phyloP scores from a whole-genome alignment of 2,329 filamentous ascomycete species.

The Dothiorella sarmentorum region DNA sequence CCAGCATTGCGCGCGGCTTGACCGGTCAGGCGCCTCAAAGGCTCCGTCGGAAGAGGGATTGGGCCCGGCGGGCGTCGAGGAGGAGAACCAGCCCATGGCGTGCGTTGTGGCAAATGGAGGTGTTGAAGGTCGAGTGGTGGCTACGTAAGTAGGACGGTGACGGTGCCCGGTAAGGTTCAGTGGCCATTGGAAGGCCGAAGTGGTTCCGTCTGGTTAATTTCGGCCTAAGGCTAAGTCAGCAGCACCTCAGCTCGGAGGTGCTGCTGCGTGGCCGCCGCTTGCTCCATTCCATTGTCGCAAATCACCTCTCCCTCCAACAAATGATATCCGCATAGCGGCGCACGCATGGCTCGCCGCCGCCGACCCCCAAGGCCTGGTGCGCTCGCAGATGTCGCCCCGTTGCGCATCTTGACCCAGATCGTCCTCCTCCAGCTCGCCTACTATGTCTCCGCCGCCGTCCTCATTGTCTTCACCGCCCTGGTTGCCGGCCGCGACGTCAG shows the following conservation, averaged over 20 bases:
- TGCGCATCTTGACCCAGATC: conserved; percentile 66
- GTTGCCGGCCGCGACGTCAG: conserved; percentile 61
- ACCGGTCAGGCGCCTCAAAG: conserved; percentile 78
- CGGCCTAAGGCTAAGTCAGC: conserved; percentile 7
- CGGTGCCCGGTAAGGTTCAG: not conserved
- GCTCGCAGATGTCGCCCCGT: conserved; percentile 63
- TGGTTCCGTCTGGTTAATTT: no score
- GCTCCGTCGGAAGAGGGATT: conserved; percentile 49
- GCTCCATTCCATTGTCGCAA: conserved; percentile 9
- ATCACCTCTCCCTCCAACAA: not conserved
- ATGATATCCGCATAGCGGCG: conserved; percentile 9
- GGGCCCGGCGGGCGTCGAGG: conserved; percentile 35
- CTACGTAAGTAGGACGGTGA: not conserved
- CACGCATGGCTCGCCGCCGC: conserved; percentile 53
- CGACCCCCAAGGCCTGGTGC: conserved; percentile 63
- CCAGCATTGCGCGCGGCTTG: conserved; percentile 82
- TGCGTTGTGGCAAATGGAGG: not conserved
- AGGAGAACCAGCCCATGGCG: conserved; percentile 54
- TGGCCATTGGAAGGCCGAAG: no score
- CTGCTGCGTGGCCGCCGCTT: conserved; percentile 14
- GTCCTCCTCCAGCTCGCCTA: conserved; percentile 61
- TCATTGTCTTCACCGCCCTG: conserved; percentile 66
- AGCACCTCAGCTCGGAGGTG: conserved; percentile 2
- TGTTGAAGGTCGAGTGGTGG: no score
- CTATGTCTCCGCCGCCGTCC: conserved; percentile 58